Percentiles rank a stretch among this genome's conserved stretches.
Conservation (phyloP, 345 rosid species). For the Triadica sebifera region DNA sequence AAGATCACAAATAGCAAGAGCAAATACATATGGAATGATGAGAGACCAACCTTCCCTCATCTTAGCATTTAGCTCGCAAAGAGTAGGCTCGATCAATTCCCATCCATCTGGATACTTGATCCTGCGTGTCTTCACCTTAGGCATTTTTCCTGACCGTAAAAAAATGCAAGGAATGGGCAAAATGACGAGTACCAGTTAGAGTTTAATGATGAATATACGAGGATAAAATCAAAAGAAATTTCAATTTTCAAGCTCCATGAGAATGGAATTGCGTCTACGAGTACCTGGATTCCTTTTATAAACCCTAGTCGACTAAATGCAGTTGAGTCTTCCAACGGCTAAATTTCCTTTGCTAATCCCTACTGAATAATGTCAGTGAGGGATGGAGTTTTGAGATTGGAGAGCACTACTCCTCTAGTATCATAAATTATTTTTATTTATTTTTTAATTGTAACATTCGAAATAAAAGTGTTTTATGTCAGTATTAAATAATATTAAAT, state of each 20-base stretch:
- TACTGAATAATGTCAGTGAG: too few relatives aligned
- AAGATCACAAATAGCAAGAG: background rate
- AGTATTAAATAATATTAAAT: too few relatives aligned
- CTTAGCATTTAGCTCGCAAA: slow-evolving; percentile 57
- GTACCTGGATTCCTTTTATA: background rate
- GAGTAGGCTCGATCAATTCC: slow-evolving; percentile 82
- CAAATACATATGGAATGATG: background rate
- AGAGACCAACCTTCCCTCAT: slow-evolving; percentile 68
- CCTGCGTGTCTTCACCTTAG: slow-evolving; percentile 70
- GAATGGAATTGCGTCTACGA: background rate
- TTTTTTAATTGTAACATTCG: too few relatives aligned
- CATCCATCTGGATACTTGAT: slow-evolving; percentile 72
- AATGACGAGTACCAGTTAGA: too few relatives aligned
- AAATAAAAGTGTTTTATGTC: too few relatives aligned
- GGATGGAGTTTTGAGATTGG: too few relatives aligned
- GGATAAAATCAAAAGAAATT: background rate
- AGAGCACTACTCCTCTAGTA: too few relatives aligned
- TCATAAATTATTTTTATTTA: too few relatives aligned
- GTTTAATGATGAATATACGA: background rate
- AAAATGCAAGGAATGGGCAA: background rate
- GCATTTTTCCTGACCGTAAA: slow-evolving; percentile 36
- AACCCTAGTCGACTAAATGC: background rate
- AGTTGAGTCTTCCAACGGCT: too few relatives aligned
- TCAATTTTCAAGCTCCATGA: background rate
- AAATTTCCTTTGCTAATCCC: too few relatives aligned